phyloP scores from a whole-genome alignment of 371 early-diverging fungal species.

The Entomophthora muscae region DNA sequence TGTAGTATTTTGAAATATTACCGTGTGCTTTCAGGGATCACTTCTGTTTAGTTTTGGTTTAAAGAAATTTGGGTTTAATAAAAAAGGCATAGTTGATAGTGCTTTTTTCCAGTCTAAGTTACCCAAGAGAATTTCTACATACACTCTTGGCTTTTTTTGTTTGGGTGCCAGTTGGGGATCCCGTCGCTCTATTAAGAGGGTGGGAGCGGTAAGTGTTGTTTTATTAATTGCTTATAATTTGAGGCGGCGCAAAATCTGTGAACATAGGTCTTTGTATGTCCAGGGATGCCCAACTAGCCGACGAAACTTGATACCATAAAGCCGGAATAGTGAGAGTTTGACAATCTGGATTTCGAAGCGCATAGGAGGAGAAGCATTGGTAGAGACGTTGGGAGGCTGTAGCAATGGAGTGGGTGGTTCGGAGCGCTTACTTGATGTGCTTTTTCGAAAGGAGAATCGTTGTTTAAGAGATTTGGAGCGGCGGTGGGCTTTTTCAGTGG shows the following conservation, averaged over 20 bases:
- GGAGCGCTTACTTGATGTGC: background rate
- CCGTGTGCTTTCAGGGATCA: too few species aligned
- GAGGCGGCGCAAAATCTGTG: conserved; percentile 25
- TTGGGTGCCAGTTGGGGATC: too few species aligned
- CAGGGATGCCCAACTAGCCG: conserved; percentile 53
- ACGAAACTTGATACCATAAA: conserved; percentile 59
- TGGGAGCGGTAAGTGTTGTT: too few species aligned
- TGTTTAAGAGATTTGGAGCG: background rate
- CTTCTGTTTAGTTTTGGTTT: too few species aligned
- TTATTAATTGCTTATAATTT: background rate
- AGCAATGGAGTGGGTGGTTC: background rate
- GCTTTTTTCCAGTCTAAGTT: too few species aligned
- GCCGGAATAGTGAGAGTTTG: conserved; percentile 45
- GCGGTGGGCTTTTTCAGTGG: background rate
- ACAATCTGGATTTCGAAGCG: conserved; percentile 53
- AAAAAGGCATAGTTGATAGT: too few species aligned
- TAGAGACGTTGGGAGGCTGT: background rate
- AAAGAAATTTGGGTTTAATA: too few species aligned
- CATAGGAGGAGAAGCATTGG: conserved; percentile 15
- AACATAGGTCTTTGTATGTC: conserved; percentile 55
- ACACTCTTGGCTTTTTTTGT: too few species aligned
- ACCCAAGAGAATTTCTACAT: too few species aligned
- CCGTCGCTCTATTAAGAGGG: too few species aligned
- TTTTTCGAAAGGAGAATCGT: background rate
- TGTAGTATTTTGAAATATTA: too few species aligned